phyloP scores from a whole-genome alignment of 495 filamentous ascomycete species.

The Aspergillus heteromorphus region DNA sequence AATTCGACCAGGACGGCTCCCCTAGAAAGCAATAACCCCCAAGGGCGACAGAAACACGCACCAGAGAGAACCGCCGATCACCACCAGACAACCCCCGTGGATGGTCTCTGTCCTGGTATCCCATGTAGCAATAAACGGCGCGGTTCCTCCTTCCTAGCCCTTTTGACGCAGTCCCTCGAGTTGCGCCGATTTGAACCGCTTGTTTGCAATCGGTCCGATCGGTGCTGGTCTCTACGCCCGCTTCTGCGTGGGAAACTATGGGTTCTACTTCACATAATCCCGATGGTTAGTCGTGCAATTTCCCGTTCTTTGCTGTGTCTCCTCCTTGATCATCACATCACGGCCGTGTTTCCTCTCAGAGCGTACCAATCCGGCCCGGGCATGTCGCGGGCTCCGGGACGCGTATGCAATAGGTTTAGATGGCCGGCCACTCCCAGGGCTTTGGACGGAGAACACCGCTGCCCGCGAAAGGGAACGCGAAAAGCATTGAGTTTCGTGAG shows the following conservation, averaged over 20 bases:
- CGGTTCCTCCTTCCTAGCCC: neutral
- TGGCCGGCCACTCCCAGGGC: neutral
- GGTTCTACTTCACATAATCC: conserved; percentile 33
- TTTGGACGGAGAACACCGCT: neutral
- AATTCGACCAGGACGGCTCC: neutral
- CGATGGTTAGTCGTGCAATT: conserved; percentile 36
- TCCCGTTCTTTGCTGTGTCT: conserved; percentile 1
- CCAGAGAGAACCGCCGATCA: neutral
- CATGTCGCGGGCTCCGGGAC: neutral
- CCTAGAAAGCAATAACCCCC: neutral
- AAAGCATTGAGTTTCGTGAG: neutral
- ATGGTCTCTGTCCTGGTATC: conserved; percentile 9
- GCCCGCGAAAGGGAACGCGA: neutral
- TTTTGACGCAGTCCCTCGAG: conserved; percentile 3
- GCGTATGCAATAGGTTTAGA: conserved; percentile 1
- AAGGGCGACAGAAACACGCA: neutral
- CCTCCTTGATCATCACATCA: conserved; percentile 22
- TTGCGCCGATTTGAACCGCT: conserved; percentile 27
- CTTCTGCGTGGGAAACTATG: conserved; percentile 27
- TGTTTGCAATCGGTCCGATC: conserved; percentile 17
- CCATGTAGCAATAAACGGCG: conserved; percentile 18
- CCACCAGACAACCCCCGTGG: conserved; percentile 2
- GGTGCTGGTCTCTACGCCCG: conserved; percentile 18
- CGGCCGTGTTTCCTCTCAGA: neutral
- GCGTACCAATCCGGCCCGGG: neutral